These are phyloP conservation scores for Saturnispora gosingensis DNA, from an alignment of 805 yeast genomes.

Conservation along the genomic window DNA sequence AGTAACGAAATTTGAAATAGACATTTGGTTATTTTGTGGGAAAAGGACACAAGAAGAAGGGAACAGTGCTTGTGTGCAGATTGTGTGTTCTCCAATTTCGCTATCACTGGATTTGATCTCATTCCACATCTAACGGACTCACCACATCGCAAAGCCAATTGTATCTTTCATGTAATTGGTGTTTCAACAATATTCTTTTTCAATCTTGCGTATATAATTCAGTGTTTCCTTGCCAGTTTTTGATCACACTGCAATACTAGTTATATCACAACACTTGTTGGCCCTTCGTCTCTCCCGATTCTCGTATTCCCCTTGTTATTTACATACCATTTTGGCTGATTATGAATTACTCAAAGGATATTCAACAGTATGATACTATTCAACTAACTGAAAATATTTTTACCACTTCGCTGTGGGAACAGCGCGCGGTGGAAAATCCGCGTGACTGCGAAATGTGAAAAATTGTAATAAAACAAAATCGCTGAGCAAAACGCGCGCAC, in stretches of 20 bases:
- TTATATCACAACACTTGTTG: no score
- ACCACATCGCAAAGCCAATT: no score
- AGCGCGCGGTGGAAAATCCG: not conserved
- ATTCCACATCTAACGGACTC: no score
- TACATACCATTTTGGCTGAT: conserved; percentile 25
- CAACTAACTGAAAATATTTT: conserved; percentile 2
- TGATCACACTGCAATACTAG: not conserved
- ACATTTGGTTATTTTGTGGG: no score
- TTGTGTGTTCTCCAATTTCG: no score
- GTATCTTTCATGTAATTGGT: no score
- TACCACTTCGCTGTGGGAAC: not conserved
- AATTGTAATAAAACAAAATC: not conserved
- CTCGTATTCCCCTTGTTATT: not conserved
- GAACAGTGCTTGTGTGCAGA: no score
- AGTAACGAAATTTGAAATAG: not conserved
- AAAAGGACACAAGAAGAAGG: no score
- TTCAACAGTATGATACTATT: not conserved
- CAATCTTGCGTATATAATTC: not conserved
- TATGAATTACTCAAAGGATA: conserved; percentile 3
- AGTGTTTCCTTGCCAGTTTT: not conserved
- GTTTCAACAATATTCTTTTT: no score
- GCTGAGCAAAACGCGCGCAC: not conserved
- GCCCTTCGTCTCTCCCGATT: not conserved
- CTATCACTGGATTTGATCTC: no score
- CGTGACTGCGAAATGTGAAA: conserved; percentile 5